These are phyloP conservation scores for Glomus cerebriforme DNA, from an alignment of 192 early-diverging fungal genomes.

Conservation along the genomic window DNA sequence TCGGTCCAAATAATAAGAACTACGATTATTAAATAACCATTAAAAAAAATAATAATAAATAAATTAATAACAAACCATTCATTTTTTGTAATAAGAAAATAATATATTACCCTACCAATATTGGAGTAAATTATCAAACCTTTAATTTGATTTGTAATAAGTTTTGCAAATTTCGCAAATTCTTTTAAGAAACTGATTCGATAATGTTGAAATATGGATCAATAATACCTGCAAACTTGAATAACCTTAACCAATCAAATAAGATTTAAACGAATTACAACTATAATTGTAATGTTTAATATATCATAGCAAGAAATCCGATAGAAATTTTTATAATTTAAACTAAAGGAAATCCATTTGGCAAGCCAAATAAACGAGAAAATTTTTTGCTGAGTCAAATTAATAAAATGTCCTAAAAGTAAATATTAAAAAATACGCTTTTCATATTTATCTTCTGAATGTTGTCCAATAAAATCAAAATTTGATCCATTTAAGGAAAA, in stretches of 20 bases:
- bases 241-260: conserved; percentile 6
- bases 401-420: conserved; percentile 5
- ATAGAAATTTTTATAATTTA: background rate
- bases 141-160: background rate
- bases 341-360: background rate
- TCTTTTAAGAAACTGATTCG: background rate
- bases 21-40: background rate
- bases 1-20: background rate
- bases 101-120: background rate
- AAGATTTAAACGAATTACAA: background rate
- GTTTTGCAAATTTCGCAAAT: background rate
- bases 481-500: background rate
- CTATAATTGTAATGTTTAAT: background rate
- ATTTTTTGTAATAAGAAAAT: background rate
- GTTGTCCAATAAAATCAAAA: background rate
- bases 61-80: background rate
- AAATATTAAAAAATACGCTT: conserved; percentile 1
- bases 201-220: background rate
- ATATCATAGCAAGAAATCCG: background rate
- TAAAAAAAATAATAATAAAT: background rate
- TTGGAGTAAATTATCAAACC: background rate
- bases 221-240: background rate
- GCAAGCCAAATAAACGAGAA: background rate
- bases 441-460: background rate
- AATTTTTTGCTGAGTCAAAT: background rate